Base-by-base conservation (phyloP, 2,329 filamentous ascomycete species). In the Arthrobotrys megalospora region DNA sequence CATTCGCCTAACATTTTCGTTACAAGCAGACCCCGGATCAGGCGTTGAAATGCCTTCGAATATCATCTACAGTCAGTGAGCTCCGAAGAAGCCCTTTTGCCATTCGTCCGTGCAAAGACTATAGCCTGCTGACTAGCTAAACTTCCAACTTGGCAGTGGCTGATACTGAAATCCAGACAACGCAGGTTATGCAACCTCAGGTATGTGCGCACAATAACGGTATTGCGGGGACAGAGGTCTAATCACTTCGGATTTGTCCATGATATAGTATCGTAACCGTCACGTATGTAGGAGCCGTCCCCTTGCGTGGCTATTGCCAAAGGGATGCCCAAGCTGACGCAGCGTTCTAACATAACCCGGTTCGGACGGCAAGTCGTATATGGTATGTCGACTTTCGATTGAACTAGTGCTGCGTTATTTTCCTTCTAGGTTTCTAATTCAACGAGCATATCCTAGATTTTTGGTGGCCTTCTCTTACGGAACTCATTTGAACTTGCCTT, bases 401-500 rank as follows among this genome's bases (percentile, higher is more conserved):
- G 21, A 24, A 16, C 16, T 12, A 52, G 24, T 14, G 5, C 12
- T 36, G 28, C 32, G 32, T n/a, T 28, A 38, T 19, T 55, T 21
- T 28, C 43, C 16, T 16, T 45, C 41, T 12, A 14, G 36, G 60
- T 52, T 14, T 62, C 32, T 58, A 58, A 36, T 38, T 32, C 32
- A 41, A 43, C 45, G 36, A 50, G 11, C 83, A 90, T 91, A 81
- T 92, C 91, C 83, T 92, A 93, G 91, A 92, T 93, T 68, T 93
- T 93, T 81, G 91, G 91, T 64, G 91, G 91, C 12, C 93, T 91
- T 82, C 87, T 93, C 10, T 86, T 93, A 10, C 92, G 92, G 82
- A 90, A 92, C 82, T 91, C 91, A 0, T 93, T 93, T 81, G 91
- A 93, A 84, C 87, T 93, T 6, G 91, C 91, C 0, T 93, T 93